phyloP scores from a whole-genome alignment of 805 yeast genomes.

The Sungouiozyma ichnusensis region DNA sequence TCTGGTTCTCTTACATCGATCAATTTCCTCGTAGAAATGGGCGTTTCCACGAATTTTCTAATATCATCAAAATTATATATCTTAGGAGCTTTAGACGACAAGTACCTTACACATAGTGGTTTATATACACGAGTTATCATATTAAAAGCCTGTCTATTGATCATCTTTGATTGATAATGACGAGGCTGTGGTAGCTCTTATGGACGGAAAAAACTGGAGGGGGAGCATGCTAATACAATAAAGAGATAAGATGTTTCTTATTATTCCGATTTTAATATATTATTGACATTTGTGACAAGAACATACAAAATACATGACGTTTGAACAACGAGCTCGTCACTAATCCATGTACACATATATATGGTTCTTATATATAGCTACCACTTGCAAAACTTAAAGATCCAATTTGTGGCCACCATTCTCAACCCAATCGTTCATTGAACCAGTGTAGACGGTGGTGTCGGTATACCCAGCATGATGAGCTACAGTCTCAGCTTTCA shows the following conservation, averaged over 20 bases:
- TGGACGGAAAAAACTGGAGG: no score
- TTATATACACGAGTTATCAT: neutral
- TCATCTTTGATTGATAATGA: no score
- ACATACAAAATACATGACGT: no score
- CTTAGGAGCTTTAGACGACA: slow-evolving; percentile 31
- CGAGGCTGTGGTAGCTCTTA: no score
- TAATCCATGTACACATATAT: no score
- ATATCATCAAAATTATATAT: slow-evolving; percentile 42
- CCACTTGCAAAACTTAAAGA: slow-evolving; percentile 3
- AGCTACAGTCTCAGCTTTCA: slow-evolving; percentile 79
- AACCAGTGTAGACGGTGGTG: slow-evolving; percentile 71
- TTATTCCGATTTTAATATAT: no score
- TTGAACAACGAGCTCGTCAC: neutral
- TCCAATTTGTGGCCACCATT: slow-evolving; percentile 20
- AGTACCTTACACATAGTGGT: neutral
- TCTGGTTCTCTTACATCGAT: slow-evolving; percentile 91
- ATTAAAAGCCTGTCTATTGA: neutral
- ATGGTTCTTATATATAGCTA: slow-evolving; percentile 2
- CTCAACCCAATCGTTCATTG: slow-evolving; percentile 69
- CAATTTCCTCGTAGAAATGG: slow-evolving; percentile 43
- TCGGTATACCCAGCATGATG: slow-evolving; percentile 64
- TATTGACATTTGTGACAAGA: no score
- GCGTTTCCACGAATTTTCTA: slow-evolving; percentile 36
- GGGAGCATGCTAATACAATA: no score
- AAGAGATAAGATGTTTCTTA: no score